These are phyloP conservation scores for Penicillium egyptiacum DNA, from an alignment of 495 filamentous ascomycete genomes.

Conservation along the genomic window DNA sequence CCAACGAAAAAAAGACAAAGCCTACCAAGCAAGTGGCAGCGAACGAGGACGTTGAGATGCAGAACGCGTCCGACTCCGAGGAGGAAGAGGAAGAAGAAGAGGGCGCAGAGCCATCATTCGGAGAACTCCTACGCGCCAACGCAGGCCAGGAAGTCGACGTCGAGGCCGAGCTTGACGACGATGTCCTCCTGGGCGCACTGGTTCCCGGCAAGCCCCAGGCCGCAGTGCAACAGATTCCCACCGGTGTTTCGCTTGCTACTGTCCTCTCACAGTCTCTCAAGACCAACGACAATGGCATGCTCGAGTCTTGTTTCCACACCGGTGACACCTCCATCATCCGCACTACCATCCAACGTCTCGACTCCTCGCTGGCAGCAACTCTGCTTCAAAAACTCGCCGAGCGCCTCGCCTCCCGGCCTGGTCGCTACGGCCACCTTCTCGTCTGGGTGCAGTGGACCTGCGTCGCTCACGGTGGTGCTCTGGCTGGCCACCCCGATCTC, in stretches of 20 bases:
- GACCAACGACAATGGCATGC: constrained; percentile 82
- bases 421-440: constrained; percentile 87
- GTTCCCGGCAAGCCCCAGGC: constrained; percentile 42
- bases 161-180: constrained; percentile 51
- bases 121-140: constrained; percentile 76
- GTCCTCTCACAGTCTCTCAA: constrained; percentile 89
- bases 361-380: constrained; percentile 73
- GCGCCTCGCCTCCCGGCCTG: constrained; percentile 81
- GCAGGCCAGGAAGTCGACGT: constrained; percentile 74
- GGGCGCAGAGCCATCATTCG: constrained; percentile 74
- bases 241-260: constrained; percentile 79
- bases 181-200: constrained; percentile 40
- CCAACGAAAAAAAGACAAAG: constrained; percentile 36
- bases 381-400: constrained; percentile 84
- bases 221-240: constrained; percentile 57
- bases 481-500: constrained; percentile 77
- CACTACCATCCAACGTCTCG: constrained; percentile 84
- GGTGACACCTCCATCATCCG: constrained; percentile 72
- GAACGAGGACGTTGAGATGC: constrained; percentile 47
- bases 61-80: constrained; percentile 37
- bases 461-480: constrained; percentile 89
- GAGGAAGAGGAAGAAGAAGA: constrained; percentile 48
- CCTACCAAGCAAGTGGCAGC: constrained; percentile 29
- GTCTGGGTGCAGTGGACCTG: constrained; percentile 95
- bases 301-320: constrained; percentile 88